Evolutionary conservation across 1,284 basidiomycete species (phyloP).

Genomic region (Entoloma clypeatum): DNA sequence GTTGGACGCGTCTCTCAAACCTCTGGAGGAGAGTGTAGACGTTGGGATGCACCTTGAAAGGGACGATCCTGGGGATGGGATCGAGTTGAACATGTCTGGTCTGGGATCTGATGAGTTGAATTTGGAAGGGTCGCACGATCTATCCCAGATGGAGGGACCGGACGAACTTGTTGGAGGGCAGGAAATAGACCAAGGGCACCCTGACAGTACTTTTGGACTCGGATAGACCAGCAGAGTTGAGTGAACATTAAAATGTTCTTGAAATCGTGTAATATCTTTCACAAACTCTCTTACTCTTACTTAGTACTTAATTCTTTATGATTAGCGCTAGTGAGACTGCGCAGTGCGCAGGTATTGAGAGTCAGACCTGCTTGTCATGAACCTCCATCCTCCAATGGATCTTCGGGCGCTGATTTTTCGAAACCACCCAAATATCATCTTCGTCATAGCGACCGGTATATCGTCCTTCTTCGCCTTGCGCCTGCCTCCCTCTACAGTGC

Average conservation of each 20-base stretch:
- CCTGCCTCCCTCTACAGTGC: slow-evolving; percentile 48
- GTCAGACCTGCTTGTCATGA: too few species aligned
- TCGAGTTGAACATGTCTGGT: slow-evolving; percentile 54
- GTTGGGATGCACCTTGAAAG: slow-evolving; percentile 30
- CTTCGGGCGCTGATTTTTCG: slow-evolving; percentile 31
- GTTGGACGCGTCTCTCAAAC: slow-evolving; percentile 47
- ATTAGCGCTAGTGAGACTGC: too few species aligned
- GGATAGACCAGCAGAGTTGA: too few species aligned
- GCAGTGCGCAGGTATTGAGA: too few species aligned
- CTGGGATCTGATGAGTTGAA: slow-evolving; percentile 63
- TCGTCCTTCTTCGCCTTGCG: slow-evolving; percentile 46
- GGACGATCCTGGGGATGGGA: slow-evolving; percentile 27
- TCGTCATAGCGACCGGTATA: slow-evolving; percentile 32
- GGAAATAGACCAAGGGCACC: slow-evolving; percentile 58
- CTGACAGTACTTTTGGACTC: slow-evolving; percentile 53
- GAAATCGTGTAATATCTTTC: too few species aligned
- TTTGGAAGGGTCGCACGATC: slow-evolving; percentile 50
- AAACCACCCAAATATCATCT: slow-evolving; percentile 34
- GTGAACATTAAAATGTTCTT: too few species aligned
- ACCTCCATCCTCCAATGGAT: slow-evolving; percentile 14
- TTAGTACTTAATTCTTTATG: too few species aligned
- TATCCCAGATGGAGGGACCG: slow-evolving; percentile 49
- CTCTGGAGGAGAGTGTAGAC: slow-evolving; percentile 40
- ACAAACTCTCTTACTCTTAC: too few species aligned
- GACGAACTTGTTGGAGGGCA: slow-evolving; percentile 56